Evolutionary conservation across 1,284 basidiomycete species (phyloP), one percentile per base, ranked within the genome.

Genomic region (Heimioporus retisporus): DNA sequence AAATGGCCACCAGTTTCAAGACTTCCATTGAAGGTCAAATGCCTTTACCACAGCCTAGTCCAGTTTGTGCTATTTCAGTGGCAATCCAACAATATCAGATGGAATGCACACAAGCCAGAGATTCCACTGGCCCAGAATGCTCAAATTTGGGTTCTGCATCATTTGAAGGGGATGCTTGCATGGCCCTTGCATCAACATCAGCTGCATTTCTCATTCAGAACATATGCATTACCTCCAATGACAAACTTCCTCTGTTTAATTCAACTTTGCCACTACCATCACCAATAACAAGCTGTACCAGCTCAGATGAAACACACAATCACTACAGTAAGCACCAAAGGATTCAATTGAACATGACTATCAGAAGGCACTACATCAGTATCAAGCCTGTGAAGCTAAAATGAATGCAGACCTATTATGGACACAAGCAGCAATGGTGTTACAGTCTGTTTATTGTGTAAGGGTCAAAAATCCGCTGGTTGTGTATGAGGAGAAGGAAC

Each of bases 1-100:
- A n/a, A 16, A 64, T 64, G 62, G 57, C 62, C 13, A 25, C 43
- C 3, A 64, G 57, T n/a, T 28, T 63, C 1, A 51, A 59, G 19
- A 46, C 51, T 2, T 59, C 11, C 40, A n/a, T 44, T 5, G 2
- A 3, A n/a, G 4, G 42, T 1, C 35, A 46, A 28, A 21, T 63
- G 6, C 56, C 61, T 8, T 15, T 58, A 16, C 40, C 3, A 4
- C 50, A 63, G 13, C n/a, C 55, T 1, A 58, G 56, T 18, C 48
- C 61, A 43, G 48, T 63, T 16, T 6, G 48, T 3, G 48, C 48
- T 50, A 7, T 50, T 19, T n/a, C 55, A 56, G 2, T 35, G n/a
- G 31, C 35, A 19, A 55, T 35, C 6, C 18, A 19, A 31, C 28
- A 55, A 19, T 55, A 28, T n/a, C n/a, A n/a, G n/a, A n/a, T n/a